A percentile compares a stretch with the other conserved stretches of the same genome.
Evolutionary conservation across 306 rosid genomes (phyloP).

Genomic region (Vigna trinervia): DNA sequence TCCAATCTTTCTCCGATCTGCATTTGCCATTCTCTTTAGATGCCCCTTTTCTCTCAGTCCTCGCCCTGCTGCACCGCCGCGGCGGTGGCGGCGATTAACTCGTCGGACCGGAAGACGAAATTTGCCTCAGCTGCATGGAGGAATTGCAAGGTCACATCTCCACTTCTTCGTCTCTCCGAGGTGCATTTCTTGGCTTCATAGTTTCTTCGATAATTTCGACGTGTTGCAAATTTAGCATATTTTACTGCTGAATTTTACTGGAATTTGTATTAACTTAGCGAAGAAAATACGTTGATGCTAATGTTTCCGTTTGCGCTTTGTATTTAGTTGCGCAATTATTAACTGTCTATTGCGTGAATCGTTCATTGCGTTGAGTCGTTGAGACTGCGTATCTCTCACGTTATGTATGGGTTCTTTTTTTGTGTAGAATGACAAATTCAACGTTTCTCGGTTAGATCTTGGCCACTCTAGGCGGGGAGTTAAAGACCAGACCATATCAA

Average conservation of each 20-base stretch:
- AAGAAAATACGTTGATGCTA: not conserved
- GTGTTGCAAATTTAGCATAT: not conserved
- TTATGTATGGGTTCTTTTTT: constrained; percentile 19
- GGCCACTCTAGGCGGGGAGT: constrained; percentile 34
- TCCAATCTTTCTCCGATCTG: constrained; percentile 31
- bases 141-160: constrained; percentile 38
- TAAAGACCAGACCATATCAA: constrained; percentile 52
- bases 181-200: constrained; percentile 40
- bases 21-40: constrained; percentile 37
- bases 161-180: constrained; percentile 48
- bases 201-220: constrained; percentile 34
- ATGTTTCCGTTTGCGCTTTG: constrained; percentile 13
- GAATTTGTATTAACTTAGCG: not conserved
- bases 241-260: not conserved
- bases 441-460: constrained; percentile 48
- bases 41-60: constrained; percentile 57
- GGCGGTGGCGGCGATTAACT: constrained; percentile 28
- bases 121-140: constrained; percentile 20
- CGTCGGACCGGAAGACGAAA: constrained; percentile 30
- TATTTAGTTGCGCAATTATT: constrained; percentile 16
- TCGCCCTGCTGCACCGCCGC: constrained; percentile 50
- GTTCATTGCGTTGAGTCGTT: not conserved
- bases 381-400: not conserved
- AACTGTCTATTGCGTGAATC: not conserved
- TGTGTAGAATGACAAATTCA: constrained; percentile 56